A percentile compares a stretch with the other conserved stretches of the same genome.
Conservation (phyloP, 139 green algal species). For the Gonium pectorale region DNA sequence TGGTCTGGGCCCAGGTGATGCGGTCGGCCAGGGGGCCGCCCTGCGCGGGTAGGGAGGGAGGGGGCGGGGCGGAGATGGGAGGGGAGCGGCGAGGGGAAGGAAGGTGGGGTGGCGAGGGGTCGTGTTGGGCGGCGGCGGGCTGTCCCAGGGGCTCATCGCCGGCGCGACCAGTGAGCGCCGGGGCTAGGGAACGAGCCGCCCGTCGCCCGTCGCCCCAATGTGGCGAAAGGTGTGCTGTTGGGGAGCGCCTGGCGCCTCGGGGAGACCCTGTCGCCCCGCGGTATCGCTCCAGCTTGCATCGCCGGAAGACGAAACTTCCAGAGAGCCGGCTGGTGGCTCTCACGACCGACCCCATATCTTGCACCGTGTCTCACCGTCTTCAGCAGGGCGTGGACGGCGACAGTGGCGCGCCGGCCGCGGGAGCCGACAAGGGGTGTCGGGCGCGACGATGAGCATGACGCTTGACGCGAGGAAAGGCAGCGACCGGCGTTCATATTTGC, state of each 20-base stretch:
- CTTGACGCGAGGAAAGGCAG: neutral
- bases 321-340: neutral
- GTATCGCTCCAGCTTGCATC: no score
- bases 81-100: neutral
- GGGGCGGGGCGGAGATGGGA: neutral
- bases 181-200: no score
- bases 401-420: neutral
- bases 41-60: no score
- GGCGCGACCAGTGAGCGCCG: no score
- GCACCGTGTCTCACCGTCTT: neutral
- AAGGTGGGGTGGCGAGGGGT: neutral
- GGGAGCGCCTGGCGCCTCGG: no score
- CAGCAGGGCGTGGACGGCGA: neutral
- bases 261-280: no score
- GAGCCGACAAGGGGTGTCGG: no score
- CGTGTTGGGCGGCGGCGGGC: no score
- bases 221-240: no score
- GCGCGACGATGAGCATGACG: neutral
- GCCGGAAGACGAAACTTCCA: conserved; percentile 34
- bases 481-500: conserved; percentile 25
- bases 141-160: no score
- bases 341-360: no score
- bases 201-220: no score
- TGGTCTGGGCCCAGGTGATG: conserved; percentile 51
- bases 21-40: neutral